These are phyloP conservation scores for Macrocystidia cucumis DNA, from an alignment of 1,284 basidiomycete genomes.

Conservation along the genomic window DNA sequence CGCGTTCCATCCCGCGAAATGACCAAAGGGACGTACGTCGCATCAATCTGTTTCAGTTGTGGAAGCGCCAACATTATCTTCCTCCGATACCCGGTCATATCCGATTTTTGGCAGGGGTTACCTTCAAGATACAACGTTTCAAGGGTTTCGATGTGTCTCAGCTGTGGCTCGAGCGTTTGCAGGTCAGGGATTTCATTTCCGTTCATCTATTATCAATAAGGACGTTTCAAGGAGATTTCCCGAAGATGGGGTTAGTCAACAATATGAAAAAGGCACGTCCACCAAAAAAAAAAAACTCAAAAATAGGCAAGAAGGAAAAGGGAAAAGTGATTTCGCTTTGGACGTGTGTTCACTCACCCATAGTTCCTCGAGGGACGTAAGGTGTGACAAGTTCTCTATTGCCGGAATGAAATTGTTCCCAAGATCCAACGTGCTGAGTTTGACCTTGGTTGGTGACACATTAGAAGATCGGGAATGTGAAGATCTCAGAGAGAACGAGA, in stretches of 20 bases:
- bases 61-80: constrained; percentile 89
- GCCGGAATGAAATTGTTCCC: constrained; percentile 78
- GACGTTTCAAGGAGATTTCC: not conserved
- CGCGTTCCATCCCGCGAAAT: no score
- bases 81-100: constrained; percentile 77
- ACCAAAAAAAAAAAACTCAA: no score
- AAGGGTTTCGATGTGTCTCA: constrained; percentile 61
- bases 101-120: constrained; percentile 84
- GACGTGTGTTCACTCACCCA: constrained; percentile 60
- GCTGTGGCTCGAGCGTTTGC: constrained; percentile 61
- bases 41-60: constrained; percentile 91
- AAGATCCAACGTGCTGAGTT: constrained; percentile 84
- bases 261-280: not conserved
- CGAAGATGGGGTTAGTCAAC: constrained; percentile 2
- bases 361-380: constrained; percentile 78
- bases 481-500: constrained; percentile 2
- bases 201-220: constrained; percentile 55
- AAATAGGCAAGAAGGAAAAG: no score
- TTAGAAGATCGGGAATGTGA: constrained; percentile 2
- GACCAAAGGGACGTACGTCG: constrained; percentile 55
- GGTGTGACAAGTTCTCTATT: constrained; percentile 78
- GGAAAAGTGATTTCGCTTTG: no score
- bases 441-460: constrained; percentile 34
- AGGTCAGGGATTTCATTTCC: constrained; percentile 79
- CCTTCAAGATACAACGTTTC: constrained; percentile 93